phyloP scores from a whole-genome alignment of 495 filamentous ascomycete species.

The Hamigera avellanea region DNA sequence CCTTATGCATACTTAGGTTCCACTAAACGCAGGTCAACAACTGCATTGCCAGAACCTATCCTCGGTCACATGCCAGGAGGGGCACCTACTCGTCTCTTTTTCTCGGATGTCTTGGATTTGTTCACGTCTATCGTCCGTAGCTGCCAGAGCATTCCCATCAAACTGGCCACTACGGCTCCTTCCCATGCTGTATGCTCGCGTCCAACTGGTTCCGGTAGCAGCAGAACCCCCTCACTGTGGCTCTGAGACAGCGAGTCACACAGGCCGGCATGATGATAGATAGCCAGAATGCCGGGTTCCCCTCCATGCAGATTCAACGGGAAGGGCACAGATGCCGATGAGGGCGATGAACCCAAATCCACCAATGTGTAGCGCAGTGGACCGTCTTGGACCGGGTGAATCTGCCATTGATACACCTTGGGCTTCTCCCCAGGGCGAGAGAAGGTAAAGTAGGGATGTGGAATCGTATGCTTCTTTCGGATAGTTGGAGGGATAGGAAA shows the following conservation, averaged over 20 bases:
- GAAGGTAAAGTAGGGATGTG: conserved; percentile 3
- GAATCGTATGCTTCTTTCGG: neutral
- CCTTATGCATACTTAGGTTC: no score
- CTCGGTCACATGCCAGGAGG: no score
- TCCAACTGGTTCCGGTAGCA: neutral
- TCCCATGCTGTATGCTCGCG: no score
- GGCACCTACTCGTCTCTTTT: no score
- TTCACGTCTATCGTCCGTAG: no score
- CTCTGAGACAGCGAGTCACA: conserved; percentile 1
- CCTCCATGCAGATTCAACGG: no score
- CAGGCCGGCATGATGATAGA: conserved; percentile 5
- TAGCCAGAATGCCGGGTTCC: neutral
- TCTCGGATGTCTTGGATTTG: no score
- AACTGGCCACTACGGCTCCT: no score
- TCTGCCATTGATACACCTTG: conserved; percentile 2
- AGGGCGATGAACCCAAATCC: neutral
- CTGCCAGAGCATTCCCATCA: no score
- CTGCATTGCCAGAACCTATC: no score
- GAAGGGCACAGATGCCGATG: no score
- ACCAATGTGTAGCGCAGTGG: conserved; percentile 4
- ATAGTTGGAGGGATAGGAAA: conserved; percentile 2
- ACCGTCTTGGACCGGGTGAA: conserved; percentile 1
- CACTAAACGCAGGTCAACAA: no score
- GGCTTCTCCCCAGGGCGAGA: neutral
- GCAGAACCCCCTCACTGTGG: conserved; percentile 4